Evolutionary conservation across 495 filamentous ascomycete genomes (phyloP), one percentile per base, ranked within the genome.

Genomic region (Glarea lozoyensis): DNA sequence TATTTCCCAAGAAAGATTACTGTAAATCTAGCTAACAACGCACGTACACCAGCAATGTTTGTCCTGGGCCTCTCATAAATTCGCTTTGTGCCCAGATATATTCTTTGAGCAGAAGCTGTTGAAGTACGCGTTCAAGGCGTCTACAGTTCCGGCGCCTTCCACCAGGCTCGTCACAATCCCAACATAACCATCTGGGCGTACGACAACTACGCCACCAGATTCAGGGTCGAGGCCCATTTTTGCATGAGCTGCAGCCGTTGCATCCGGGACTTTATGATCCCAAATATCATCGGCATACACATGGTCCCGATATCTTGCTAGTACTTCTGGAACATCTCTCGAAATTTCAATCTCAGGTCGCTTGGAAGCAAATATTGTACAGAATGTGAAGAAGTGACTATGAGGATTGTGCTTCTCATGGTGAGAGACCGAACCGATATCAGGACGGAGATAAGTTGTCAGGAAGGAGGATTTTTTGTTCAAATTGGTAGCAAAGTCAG

Each of bases 201-300:
- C 84, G 29, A 95, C 79, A 11, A 92, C 76, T 5, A 93, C 71
- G 40, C 79, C 86, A 17, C 87, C 88, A 53, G 64, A 73, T 43
- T 82, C 79, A 52, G 79, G 62, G 50, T 84, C 72, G 18, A 94
- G 59, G 0, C 88, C 88, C 69, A 93, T 83, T 72, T 90, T 93
- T 37, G 82, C 78, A 66, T 95, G 88, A 19, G 87, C 86, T 9
- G 84, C 68, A 20, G 79, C 85, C 45, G 64, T 65, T 15, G 82
- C 81, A 34, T 79, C 65, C 0, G 82, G 82, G 1, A 84, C 79
- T 10, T 75, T 67, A 32, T 70, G 64, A 59, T 90, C 84, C 70
- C 79, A 82, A 31, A 85, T 71, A 61, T 93, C 84, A 50, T 94
- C 88, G 4, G 86, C 82, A 54, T 93, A 94, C 34, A 94, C 71